phyloP scores from a whole-genome alignment of 1,284 basidiomycete genomes.

The Phaffia rhodozyma region DNA sequence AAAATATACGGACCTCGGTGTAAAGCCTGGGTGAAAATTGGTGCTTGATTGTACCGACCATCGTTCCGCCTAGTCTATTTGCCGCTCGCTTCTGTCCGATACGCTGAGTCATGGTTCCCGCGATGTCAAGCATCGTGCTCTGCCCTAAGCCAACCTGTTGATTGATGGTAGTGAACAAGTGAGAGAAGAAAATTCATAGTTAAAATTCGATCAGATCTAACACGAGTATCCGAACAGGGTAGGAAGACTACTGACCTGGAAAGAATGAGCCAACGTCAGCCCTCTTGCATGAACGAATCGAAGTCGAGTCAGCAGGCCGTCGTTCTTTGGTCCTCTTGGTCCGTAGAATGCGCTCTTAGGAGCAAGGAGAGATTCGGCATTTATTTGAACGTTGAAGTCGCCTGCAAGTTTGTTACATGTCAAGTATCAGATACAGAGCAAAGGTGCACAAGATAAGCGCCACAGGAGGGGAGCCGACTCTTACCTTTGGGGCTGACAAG shows the following conservation, averaged over 20 bases:
- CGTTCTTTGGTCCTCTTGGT: constrained; percentile 23
- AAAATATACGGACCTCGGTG: constrained; percentile 27
- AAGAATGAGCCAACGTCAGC: constrained; percentile 34
- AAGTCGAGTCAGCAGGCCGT: constrained; percentile 25
- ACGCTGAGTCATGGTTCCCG: constrained; percentile 7
- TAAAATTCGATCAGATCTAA: background rate
- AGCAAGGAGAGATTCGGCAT: constrained; percentile 33
- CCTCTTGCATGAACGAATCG: constrained; percentile 27
- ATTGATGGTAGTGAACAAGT: too few species aligned
- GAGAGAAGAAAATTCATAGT: too few species aligned
- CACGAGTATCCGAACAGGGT: too few species aligned
- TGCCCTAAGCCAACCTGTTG: background rate
- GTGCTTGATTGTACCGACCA: constrained; percentile 40
- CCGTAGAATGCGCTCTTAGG: constrained; percentile 26
- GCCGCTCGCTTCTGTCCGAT: background rate
- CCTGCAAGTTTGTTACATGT: constrained; percentile 14
- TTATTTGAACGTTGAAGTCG: constrained; percentile 30
- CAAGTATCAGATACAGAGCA: background rate
- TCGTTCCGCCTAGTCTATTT: constrained; percentile 32
- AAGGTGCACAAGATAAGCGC: too few species aligned
- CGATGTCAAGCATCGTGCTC: background rate
- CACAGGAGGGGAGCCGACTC: background rate
- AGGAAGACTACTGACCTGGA: constrained; percentile 24
- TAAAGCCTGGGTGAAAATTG: constrained; percentile 38
- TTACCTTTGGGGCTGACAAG: constrained; percentile 40